Evolutionary conservation across 1,139 yeast genomes (phyloP).

Genomic region (Yamadazyma triangularis): DNA sequence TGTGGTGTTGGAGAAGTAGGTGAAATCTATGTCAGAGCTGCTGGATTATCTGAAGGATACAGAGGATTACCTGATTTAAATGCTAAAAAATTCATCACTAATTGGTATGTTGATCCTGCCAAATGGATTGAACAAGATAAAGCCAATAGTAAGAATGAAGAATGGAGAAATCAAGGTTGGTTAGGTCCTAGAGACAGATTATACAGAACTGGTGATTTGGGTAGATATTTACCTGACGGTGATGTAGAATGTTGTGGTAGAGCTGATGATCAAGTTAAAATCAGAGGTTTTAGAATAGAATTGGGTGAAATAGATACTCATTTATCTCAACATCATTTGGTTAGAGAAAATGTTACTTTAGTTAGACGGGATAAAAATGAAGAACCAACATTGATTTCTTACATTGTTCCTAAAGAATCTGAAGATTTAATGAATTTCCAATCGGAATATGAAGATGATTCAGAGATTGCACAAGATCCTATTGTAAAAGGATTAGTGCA

Average conservation of each 20-base stretch:
- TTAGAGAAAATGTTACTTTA: slow-evolving; percentile 86
- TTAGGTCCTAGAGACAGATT: slow-evolving; percentile 91
- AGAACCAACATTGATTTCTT: slow-evolving; percentile 87
- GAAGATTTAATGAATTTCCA: slow-evolving; percentile 52
- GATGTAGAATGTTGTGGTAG: slow-evolving; percentile 98
- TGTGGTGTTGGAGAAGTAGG: slow-evolving; percentile 99
- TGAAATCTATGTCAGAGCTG: slow-evolving; percentile 97
- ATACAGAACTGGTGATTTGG: slow-evolving; percentile 96
- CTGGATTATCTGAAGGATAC: slow-evolving; percentile 95
- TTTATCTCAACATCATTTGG: slow-evolving; percentile 84
- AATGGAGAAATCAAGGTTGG: slow-evolving; percentile 83
- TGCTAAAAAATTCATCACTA: slow-evolving; percentile 77
- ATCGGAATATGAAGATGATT: slow-evolving; percentile 28
- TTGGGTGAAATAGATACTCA: slow-evolving; percentile 98
- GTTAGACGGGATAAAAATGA: slow-evolving; percentile 92
- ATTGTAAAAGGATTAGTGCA: slow-evolving; percentile 75
- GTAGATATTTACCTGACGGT: slow-evolving; percentile 94
- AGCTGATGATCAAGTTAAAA: slow-evolving; percentile 98
- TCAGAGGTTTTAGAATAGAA: slow-evolving; percentile 97
- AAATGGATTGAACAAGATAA: slow-evolving; percentile 59
- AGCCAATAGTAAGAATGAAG: slow-evolving; percentile 29
- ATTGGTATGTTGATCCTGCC: slow-evolving; percentile 75
- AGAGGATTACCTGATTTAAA: slow-evolving; percentile 87
- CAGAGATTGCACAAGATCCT: slow-evolving; percentile 47
- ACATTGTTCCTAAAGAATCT: slow-evolving; percentile 78